Conservation (phyloP, 169 alveolate species). For the Plasmodium fragile region DNA sequence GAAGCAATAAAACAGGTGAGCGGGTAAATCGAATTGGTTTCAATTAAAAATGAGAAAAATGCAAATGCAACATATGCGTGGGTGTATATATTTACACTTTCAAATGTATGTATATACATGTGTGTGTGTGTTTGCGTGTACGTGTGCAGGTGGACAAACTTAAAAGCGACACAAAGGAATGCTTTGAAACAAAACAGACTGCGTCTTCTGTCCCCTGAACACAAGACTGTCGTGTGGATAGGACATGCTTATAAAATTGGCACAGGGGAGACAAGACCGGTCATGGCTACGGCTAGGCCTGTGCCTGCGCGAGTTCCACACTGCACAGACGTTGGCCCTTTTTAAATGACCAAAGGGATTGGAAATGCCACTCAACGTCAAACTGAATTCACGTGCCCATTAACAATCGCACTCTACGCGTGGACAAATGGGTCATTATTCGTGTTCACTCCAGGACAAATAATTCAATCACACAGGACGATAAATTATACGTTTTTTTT, state of each 20-base stretch:
- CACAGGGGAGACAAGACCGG: neutral
- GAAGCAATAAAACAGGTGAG: neutral
- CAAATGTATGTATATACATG: neutral
- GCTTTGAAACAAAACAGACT: neutral
- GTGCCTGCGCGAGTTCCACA: neutral
- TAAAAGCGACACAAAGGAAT: neutral
- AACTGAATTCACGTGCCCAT: neutral
- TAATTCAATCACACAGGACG: neutral
- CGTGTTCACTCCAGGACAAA: neutral
- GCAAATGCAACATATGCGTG: neutral
- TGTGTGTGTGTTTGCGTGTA: neutral
- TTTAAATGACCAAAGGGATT: neutral
- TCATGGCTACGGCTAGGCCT: neutral
- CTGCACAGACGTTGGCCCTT: neutral
- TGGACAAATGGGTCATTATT: constrained; percentile 10
- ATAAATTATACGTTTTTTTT: constrained; percentile 26
- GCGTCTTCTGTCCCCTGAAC: neutral
- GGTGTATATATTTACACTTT: neutral
- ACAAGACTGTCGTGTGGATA: neutral
- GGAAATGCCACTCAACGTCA: neutral
- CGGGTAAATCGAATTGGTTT: neutral
- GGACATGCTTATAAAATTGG: neutral
- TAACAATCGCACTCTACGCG: neutral
- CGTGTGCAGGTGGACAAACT: neutral
- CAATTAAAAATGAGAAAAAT: neutral